Percentiles rank a stretch among this genome's conserved stretches.
Evolutionary conservation across 805 yeast species (phyloP).

Genomic region (Monosporozyma aquatica): DNA sequence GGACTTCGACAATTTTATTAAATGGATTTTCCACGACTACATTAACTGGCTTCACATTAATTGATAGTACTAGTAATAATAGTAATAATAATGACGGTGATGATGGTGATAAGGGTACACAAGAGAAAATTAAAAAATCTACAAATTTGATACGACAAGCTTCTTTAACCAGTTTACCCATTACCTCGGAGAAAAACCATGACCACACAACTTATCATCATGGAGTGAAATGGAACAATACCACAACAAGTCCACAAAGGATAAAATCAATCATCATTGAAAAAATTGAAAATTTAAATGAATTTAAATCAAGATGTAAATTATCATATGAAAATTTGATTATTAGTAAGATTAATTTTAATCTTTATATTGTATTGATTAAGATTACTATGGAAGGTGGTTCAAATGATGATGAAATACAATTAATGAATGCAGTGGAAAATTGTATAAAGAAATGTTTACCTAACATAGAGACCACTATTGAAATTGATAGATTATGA

Average conservation of each 20-base stretch:
- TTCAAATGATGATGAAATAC: conserved; percentile 58
- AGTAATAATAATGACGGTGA: too few species aligned
- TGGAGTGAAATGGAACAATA: conserved; percentile 3
- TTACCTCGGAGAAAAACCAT: conserved; percentile 8
- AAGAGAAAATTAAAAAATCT: not conserved
- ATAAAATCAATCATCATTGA: conserved; percentile 36
- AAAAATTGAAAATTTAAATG: conserved; percentile 39
- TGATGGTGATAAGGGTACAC: conserved; percentile 4
- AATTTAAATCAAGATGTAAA: conserved; percentile 42
- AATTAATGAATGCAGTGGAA: conserved; percentile 33
- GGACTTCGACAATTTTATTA: conserved; percentile 29
- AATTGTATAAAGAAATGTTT: conserved; percentile 20
- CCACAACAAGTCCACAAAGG: conserved; percentile 10
- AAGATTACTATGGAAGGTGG: conserved; percentile 57
- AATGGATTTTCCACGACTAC: conserved; percentile 29
- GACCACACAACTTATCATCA: not conserved
- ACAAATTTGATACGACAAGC: conserved; percentile 6
- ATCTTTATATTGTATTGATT: conserved; percentile 48
- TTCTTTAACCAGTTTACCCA: conserved; percentile 14
- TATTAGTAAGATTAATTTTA: conserved; percentile 55
- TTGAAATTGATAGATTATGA: conserved; percentile 23
- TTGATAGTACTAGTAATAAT: too few species aligned
- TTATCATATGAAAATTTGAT: conserved; percentile 37
- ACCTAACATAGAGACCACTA: conserved; percentile 24
- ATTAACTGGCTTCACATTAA: conserved; percentile 17